phyloP scores from a whole-genome alignment of 1,284 basidiomycete genomes.

The Gomphus sp. region DNA sequence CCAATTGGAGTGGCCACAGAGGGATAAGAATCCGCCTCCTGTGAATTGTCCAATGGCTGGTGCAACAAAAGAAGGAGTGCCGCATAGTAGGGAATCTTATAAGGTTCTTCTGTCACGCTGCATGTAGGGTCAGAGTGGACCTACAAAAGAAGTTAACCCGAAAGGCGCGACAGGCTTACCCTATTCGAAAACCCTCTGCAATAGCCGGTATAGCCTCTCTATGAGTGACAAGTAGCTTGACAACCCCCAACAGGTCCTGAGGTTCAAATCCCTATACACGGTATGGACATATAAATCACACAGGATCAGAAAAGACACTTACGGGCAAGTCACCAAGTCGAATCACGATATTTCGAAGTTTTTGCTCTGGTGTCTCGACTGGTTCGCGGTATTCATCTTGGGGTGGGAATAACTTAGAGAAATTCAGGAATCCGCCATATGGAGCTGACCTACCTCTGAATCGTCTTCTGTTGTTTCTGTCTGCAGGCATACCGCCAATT shows the following conservation, averaged over 20 bases:
- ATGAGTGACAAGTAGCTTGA: slow-evolving; percentile 51
- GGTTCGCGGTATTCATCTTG: slow-evolving; percentile 16
- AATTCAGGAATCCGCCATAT: neutral
- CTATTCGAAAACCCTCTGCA: slow-evolving; percentile 69
- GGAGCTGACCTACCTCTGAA: slow-evolving; percentile 9
- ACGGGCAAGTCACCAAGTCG: slow-evolving; percentile 67
- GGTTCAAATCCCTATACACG: slow-evolving; percentile 22
- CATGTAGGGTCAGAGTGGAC: slow-evolving; percentile 6
- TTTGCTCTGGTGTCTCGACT: slow-evolving; percentile 63
- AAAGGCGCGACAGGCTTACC: slow-evolving; percentile 33
- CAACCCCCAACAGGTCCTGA: slow-evolving; percentile 60
- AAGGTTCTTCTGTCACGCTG: slow-evolving; percentile 82
- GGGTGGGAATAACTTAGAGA: neutral
- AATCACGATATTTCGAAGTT: slow-evolving; percentile 59
- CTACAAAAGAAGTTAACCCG: neutral
- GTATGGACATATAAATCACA: neutral
- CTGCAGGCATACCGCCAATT: slow-evolving; percentile 4
- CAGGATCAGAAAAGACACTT: slow-evolving; percentile 20
- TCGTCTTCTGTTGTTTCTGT: slow-evolving; percentile 10
- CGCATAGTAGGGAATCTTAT: slow-evolving; percentile 85
- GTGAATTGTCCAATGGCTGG: slow-evolving; percentile 31
- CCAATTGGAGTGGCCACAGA: slow-evolving; percentile 46
- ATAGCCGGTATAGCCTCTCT: slow-evolving; percentile 51
- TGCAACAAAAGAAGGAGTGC: slow-evolving; percentile 68
- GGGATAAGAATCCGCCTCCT: slow-evolving; percentile 22